Percentiles rank a stretch among this genome's conserved stretches.
Evolutionary conservation across 164 flowering plant species (phyloP).

Genomic region (Aristolochia contorta): DNA sequence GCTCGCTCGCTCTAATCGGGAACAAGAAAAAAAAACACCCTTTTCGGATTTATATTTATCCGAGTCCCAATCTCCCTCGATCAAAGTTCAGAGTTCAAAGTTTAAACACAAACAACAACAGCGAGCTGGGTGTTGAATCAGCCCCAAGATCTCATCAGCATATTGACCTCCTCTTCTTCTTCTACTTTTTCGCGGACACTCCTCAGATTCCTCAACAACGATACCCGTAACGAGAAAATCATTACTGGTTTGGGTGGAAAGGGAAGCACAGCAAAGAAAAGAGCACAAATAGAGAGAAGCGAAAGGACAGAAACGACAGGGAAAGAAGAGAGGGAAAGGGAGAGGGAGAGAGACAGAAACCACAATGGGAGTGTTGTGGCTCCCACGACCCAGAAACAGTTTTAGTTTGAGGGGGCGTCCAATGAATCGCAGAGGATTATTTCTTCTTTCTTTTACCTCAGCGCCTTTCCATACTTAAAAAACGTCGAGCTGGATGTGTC

Average conservation of each 20-base stretch:
- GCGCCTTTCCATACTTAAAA: not conserved
- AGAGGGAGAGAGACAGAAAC: slow-evolving; percentile 4
- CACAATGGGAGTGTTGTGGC: slow-evolving; percentile 8
- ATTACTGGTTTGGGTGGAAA: slow-evolving; percentile 17
- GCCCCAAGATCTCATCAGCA: slow-evolving; percentile 16
- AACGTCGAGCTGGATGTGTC: slow-evolving; percentile 14
- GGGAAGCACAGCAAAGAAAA: slow-evolving; percentile 3
- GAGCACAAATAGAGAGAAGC: slow-evolving; percentile 1
- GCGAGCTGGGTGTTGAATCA: slow-evolving; percentile 11
- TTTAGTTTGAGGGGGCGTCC: slow-evolving; percentile 18
- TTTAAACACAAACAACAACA: slow-evolving; percentile 8
- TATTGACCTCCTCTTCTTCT: slow-evolving; percentile 15
- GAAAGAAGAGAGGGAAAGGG: not conserved
- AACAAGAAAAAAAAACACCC: not conserved
- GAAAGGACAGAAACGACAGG: slow-evolving; percentile 1
- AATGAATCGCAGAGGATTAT: slow-evolving; percentile 20
- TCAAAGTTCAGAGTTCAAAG: not conserved
- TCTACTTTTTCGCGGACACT: slow-evolving; percentile 22
- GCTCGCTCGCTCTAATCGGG: not conserved
- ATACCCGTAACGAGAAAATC: slow-evolving; percentile 46
- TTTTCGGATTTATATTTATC: not conserved
- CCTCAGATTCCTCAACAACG: slow-evolving; percentile 42
- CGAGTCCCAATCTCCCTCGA: not conserved
- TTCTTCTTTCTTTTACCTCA: slow-evolving; percentile 14
- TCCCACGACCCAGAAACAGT: slow-evolving; percentile 12